Evolutionary conservation across 768 basidiomycete genomes (phyloP).

Genomic region (Crucibulum laeve): DNA sequence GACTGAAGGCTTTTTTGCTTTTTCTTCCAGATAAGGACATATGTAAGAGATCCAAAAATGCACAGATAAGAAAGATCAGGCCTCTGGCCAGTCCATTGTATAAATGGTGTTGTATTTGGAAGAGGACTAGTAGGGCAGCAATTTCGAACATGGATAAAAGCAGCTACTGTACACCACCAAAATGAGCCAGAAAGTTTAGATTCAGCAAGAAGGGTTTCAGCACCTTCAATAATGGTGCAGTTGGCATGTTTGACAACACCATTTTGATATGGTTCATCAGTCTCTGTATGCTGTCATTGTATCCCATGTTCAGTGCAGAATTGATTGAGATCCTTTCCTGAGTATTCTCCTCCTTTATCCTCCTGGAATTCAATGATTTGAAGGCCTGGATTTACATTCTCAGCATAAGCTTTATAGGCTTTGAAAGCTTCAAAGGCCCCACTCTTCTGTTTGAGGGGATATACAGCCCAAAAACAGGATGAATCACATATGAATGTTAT

Average conservation of each 20-base stretch:
- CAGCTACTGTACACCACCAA: neutral
- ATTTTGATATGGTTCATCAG: neutral
- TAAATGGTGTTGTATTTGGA: neutral
- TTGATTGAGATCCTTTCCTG: neutral
- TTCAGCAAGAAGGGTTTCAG: neutral
- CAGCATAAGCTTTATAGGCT: neutral
- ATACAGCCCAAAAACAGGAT: slow-evolving; percentile 12
- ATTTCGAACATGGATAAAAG: neutral
- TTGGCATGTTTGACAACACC: neutral
- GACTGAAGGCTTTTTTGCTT: slow-evolving; percentile 17
- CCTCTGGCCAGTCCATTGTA: neutral
- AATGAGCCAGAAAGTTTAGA: neutral
- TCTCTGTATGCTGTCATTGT: neutral
- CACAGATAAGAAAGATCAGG: slow-evolving; percentile 13
- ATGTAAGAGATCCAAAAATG: slow-evolving; percentile 28
- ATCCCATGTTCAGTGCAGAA: neutral
- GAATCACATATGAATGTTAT: slow-evolving; percentile 24
- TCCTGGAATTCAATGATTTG: neutral
- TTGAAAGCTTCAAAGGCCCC: slow-evolving; percentile 6
- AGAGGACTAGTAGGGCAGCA: neutral
- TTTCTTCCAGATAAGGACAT: slow-evolving; percentile 25
- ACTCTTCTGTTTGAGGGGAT: slow-evolving; percentile 17
- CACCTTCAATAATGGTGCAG: neutral
- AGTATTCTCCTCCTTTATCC: neutral
- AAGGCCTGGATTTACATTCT: neutral